A percentile compares a stretch with the other conserved stretches of the same genome.
Evolutionary conservation across 2,329 filamentous ascomycete species (phyloP).

Genomic region (Paecilomyces formosus): DNA sequence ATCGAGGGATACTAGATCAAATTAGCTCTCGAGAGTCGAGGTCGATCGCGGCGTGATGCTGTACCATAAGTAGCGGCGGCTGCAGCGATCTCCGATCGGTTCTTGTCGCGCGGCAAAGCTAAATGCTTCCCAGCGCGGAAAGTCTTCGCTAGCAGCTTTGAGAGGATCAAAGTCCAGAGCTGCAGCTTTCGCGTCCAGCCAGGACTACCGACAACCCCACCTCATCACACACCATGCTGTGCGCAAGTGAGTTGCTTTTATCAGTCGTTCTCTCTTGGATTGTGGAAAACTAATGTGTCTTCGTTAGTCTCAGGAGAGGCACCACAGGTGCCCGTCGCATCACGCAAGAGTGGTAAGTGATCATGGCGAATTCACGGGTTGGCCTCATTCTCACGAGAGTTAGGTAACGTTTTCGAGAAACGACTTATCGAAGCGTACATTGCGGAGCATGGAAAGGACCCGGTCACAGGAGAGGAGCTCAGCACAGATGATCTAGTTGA

Average conservation of each 20-base stretch:
- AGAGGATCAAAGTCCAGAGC: conserved; percentile 27
- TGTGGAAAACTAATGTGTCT: conserved; percentile 11
- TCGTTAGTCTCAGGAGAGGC: conserved; percentile 84
- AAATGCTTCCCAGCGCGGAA: conserved; percentile 18
- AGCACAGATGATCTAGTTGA: conserved; percentile 78
- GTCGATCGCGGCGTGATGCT: neutral
- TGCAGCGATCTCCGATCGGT: neutral
- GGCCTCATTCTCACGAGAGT: conserved; percentile 19
- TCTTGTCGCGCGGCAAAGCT: conserved; percentile 21
- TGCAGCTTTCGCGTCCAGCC: conserved; percentile 22
- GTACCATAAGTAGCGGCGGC: neutral
- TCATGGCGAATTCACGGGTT: conserved; percentile 8
- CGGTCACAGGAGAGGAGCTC: conserved; percentile 79
- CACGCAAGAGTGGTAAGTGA: conserved; percentile 78
- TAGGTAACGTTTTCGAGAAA: conserved; percentile 88
- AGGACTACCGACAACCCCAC: conserved; percentile 11
- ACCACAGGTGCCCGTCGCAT: conserved; percentile 89
- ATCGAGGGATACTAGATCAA: neutral
- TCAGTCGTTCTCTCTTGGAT: conserved; percentile 1
- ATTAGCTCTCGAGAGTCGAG: neutral
- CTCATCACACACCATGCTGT: conserved; percentile 45
- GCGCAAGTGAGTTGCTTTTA: conserved; percentile 53
- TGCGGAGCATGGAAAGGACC: conserved; percentile 85
- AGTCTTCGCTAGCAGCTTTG: conserved; percentile 8
- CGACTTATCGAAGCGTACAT: conserved; percentile 93